Evolutionary conservation across 2,329 filamentous ascomycete species (phyloP).

Genomic region (Colletotrichum coccodes): DNA sequence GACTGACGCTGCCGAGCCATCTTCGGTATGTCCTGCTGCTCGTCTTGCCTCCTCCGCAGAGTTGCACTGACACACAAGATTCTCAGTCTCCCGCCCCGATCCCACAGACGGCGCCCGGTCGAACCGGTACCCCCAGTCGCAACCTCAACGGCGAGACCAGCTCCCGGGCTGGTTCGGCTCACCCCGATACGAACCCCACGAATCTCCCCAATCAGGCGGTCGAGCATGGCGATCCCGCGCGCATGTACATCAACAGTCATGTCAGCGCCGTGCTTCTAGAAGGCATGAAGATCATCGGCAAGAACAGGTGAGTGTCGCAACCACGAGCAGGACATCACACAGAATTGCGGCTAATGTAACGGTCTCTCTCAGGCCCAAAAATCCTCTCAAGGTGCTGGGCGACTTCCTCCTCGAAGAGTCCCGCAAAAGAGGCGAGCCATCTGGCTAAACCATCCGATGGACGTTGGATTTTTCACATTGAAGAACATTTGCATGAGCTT

Average conservation of each 20-base stretch:
- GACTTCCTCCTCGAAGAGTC: constrained; percentile 77
- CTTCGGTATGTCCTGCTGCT: constrained; percentile 45
- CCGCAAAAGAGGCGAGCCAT: constrained; percentile 7
- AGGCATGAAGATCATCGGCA: constrained; percentile 78
- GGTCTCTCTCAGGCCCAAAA: constrained; percentile 61
- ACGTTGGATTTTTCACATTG: neutral
- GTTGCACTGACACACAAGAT: constrained; percentile 19
- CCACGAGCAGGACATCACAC: neutral
- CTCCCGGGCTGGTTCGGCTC: constrained; percentile 66
- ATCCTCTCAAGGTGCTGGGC: constrained; percentile 75
- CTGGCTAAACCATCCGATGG: neutral
- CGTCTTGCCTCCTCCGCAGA: too few relatives aligned
- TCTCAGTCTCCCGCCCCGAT: constrained; percentile 51
- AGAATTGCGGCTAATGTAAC: neutral
- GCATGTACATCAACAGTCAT: constrained; percentile 77
- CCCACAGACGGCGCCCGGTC: constrained; percentile 46
- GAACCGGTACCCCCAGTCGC: constrained; percentile 60
- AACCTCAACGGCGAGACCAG: constrained; percentile 44
- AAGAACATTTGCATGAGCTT: neutral
- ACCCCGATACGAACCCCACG: constrained; percentile 62
- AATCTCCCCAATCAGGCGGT: constrained; percentile 67
- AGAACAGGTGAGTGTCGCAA: constrained; percentile 68
- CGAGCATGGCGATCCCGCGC: constrained; percentile 73
- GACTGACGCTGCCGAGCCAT: constrained; percentile 55
- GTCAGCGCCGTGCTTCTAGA: constrained; percentile 76